phyloP scores from a whole-genome alignment of 169 alveolate genomes.

The Plasmodium blacklocki region DNA sequence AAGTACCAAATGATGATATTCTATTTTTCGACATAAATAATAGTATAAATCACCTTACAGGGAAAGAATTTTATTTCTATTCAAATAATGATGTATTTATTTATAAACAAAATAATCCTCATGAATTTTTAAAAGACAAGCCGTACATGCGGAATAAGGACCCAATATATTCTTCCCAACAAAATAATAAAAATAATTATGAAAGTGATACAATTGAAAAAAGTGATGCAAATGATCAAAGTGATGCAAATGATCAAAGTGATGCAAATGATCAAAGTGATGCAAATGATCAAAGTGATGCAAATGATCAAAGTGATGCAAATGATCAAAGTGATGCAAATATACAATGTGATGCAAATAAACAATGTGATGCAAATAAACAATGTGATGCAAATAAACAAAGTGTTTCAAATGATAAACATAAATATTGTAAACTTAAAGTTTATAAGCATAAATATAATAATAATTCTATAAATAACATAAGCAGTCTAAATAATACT shows the following conservation, averaged over 20 bases:
- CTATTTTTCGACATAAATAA: slow-evolving; percentile 29
- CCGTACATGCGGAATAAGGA: neutral
- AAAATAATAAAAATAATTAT: neutral
- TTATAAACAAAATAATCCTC: slow-evolving; percentile 7
- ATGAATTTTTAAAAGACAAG: neutral
- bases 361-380: no score
- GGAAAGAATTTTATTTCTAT: slow-evolving; percentile 69
- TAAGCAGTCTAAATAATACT: neutral
- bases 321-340: no score
- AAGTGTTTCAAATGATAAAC: no score
- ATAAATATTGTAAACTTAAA: no score
- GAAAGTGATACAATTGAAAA: neutral
- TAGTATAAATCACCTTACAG: slow-evolving; percentile 74
- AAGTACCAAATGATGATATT: slow-evolving; percentile 25
- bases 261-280: no score
- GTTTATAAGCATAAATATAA: neutral
- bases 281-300: no score
- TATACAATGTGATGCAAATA: no score
- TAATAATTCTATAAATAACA: neutral
- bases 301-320: no score
- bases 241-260: neutral
- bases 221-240: no score
- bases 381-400: no score
- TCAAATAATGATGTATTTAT: slow-evolving; percentile 48
- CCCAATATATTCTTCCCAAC: neutral